Percentiles rank a stretch among this genome's conserved stretches.
phyloP scores from a whole-genome alignment of 352 stramenopile genomes.

The Pythium apleroticum region DNA sequence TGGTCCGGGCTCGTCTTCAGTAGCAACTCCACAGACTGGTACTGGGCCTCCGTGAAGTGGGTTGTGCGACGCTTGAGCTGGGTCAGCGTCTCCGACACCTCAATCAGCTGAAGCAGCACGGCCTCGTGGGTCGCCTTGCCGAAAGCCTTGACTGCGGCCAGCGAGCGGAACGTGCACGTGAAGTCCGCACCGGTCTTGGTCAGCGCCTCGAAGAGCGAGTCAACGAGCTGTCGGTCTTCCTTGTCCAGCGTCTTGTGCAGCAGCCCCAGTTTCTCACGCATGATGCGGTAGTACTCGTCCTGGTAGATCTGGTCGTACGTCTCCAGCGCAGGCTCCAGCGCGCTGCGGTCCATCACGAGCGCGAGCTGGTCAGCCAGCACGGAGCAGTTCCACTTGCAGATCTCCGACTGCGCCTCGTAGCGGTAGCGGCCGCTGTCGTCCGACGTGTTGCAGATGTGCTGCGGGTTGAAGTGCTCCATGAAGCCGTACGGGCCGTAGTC shows the following conservation, averaged over 20 bases:
- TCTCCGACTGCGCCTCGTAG: constrained; percentile 78
- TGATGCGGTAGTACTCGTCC: constrained; percentile 53
- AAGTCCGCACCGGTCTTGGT: constrained; percentile 72
- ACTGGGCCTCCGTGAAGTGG: constrained; percentile 74
- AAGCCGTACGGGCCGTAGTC: constrained; percentile 93
- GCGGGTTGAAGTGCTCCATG: constrained; percentile 89
- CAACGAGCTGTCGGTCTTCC: constrained; percentile 49
- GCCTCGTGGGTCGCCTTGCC: constrained; percentile 29
- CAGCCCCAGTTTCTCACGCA: constrained; percentile 73
- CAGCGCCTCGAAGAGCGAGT: constrained; percentile 57
- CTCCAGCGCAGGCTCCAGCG: constrained; percentile 33
- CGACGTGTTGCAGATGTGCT: constrained; percentile 82
- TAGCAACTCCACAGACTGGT: constrained; percentile 63
- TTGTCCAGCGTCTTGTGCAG: constrained; percentile 27
- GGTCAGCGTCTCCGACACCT: constrained; percentile 64
- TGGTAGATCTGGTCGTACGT: constrained; percentile 52
- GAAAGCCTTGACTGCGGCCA: constrained; percentile 50
- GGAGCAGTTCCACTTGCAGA: constrained; percentile 86
- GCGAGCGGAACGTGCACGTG: constrained; percentile 66
- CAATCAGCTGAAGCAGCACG: constrained; percentile 49
- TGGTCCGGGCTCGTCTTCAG: constrained; percentile 57
- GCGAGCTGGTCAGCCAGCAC: constrained; percentile 68
- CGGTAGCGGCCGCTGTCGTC: constrained; percentile 80
- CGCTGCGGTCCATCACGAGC: constrained; percentile 40
- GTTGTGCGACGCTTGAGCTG: constrained; percentile 55